phyloP scores from a whole-genome alignment of 257 asterid species.

The Petunia secreta region DNA sequence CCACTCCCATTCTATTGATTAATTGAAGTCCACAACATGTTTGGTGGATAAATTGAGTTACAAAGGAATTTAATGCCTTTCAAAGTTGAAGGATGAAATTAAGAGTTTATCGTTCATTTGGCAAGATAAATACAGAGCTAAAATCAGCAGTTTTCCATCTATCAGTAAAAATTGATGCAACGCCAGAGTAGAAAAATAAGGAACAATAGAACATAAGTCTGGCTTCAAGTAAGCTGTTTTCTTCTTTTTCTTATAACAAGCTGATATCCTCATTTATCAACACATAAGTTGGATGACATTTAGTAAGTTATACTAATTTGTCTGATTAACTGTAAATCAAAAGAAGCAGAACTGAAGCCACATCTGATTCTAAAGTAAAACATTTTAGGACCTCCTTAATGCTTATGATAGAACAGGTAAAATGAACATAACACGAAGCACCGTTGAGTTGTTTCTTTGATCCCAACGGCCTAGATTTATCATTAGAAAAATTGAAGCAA shows the following conservation, averaged over 20 bases:
- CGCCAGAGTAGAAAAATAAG: background rate
- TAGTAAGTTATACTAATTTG: background rate
- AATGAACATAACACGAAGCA: slow-evolving; percentile 6
- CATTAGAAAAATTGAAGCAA: slow-evolving; percentile 20
- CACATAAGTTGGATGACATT: background rate
- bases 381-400: background rate
- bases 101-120: background rate
- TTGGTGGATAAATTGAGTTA: slow-evolving; percentile 5
- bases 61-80: background rate
- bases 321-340: background rate
- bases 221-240: background rate
- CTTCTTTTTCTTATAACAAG: background rate
- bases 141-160: background rate
- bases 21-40: background rate
- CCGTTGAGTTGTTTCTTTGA: background rate
- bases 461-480: background rate
- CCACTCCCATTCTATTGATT: slow-evolving; percentile 5
- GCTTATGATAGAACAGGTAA: background rate
- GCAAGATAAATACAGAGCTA: background rate
- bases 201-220: background rate
- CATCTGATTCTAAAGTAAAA: background rate
- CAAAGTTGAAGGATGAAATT: background rate
- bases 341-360: background rate
- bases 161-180: background rate
- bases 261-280: background rate